These are phyloP conservation scores for Cladosporium oxysporum DNA, from an alignment of 2,329 filamentous ascomycete genomes.

Conservation along the genomic window DNA sequence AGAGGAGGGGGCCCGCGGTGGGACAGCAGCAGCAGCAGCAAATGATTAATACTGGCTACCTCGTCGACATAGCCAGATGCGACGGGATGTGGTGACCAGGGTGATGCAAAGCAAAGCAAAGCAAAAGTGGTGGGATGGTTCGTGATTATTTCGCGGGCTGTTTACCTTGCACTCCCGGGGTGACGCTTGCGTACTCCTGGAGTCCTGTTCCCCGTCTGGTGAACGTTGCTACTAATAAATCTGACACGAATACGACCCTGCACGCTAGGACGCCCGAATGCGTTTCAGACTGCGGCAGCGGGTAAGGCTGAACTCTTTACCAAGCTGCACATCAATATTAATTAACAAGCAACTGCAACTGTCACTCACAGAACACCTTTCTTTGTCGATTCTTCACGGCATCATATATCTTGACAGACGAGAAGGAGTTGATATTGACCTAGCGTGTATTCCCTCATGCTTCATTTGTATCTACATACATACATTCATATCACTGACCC, in stretches of 20 bases:
- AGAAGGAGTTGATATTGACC: not conserved
- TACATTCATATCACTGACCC: slow-evolving; percentile 15
- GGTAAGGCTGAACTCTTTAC: not conserved
- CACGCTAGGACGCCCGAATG: not conserved
- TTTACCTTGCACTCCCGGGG: slow-evolving; percentile 5
- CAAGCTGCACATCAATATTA: not conserved
- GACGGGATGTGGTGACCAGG: not conserved
- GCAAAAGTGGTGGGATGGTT: not conserved
- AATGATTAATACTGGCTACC: not conserved
- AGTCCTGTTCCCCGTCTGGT: not conserved
- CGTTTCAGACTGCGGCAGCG: slow-evolving; percentile 7
- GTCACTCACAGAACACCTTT: not conserved
- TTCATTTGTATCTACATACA: slow-evolving; percentile 16
- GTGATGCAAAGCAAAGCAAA: not conserved
- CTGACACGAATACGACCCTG: slow-evolving; percentile 17
- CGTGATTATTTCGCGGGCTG: not conserved
- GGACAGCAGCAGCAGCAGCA: not conserved
- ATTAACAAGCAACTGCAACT: not conserved
- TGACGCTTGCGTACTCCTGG: slow-evolving; percentile 10
- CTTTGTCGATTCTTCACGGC: not conserved
- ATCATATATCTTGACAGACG: not conserved
- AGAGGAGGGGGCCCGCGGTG: not conserved
- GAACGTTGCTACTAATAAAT: slow-evolving; percentile 11
- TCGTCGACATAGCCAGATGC: slow-evolving; percentile 20
- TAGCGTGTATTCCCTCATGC: not conserved